Evolutionary conservation across 768 basidiomycete genomes (phyloP).

Genomic region (Pisolithus orientalis): DNA sequence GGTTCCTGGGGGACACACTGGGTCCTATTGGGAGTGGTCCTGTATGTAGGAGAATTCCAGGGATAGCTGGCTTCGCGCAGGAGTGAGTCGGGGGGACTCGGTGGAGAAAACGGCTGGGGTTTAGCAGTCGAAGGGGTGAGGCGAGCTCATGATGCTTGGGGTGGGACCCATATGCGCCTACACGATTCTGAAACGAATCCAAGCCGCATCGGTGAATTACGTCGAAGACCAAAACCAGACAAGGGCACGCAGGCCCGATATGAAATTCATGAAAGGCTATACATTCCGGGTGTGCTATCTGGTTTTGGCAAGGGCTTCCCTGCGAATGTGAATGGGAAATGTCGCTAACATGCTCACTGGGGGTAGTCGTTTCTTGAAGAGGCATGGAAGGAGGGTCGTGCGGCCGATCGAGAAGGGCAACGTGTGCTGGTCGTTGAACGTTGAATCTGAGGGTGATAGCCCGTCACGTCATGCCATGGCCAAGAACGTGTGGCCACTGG

Average conservation of each 20-base stretch:
- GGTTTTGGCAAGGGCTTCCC: neutral
- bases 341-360: neutral
- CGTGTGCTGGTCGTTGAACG: neutral
- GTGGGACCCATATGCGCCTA: neutral
- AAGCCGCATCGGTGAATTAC: conserved; percentile 2
- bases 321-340: neutral
- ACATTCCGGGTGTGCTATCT: neutral
- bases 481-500: too few species aligned
- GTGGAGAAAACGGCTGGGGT: too few species aligned
- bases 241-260: conserved; percentile 5
- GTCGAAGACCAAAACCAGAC: conserved; percentile 6
- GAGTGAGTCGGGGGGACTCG: too few species aligned
- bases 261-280: neutral
- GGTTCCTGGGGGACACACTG: too few species aligned
- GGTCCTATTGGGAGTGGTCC: too few species aligned
- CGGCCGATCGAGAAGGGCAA: neutral
- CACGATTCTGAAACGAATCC: neutral
- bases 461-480: too few species aligned
- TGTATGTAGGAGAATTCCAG: too few species aligned
- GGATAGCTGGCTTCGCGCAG: too few species aligned
- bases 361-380: neutral
- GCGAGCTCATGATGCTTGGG: neutral
- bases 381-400: neutral
- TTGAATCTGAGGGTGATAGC: neutral
- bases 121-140: conserved; percentile 7